These are phyloP conservation scores for Spinellus fusiger DNA, from an alignment of 192 early-diverging fungal species.

Conservation along the genomic window DNA sequence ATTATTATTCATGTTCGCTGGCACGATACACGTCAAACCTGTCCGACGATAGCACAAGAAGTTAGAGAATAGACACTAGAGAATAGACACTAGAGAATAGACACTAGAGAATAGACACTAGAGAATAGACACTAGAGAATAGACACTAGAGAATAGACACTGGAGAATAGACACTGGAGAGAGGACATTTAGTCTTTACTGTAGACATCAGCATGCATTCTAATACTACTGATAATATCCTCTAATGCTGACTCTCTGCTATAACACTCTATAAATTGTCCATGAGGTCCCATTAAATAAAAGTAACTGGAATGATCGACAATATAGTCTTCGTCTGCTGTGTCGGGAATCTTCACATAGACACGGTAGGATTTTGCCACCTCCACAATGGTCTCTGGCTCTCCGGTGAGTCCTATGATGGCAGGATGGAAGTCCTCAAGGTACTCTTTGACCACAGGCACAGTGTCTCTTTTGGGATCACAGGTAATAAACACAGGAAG, in stretches of 20 bases:
- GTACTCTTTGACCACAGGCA: constrained; percentile 72
- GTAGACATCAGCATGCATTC: constrained; percentile 37
- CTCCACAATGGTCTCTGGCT: constrained; percentile 71
- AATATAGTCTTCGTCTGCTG: constrained; percentile 81
- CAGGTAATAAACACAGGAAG: constrained; percentile 93
- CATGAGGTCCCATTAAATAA: constrained; percentile 89
- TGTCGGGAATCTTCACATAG: constrained; percentile 89
- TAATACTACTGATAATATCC: constrained; percentile 49
- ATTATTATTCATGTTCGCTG: no score
- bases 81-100: no score
- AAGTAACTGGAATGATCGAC: constrained; percentile 99
- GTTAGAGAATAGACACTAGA: no score
- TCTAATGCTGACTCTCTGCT: constrained; percentile 70
- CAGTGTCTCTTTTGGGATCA: constrained; percentile 91
- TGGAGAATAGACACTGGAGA: background rate
- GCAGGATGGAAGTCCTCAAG: constrained; percentile 86
- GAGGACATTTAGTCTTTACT: constrained; percentile 11
- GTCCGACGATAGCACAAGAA: no score
- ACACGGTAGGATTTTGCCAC: constrained; percentile 88
- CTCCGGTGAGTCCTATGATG: constrained; percentile 90
- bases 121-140: background rate
- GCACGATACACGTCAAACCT: background rate
- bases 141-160: background rate
- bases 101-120: no score
- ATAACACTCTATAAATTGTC: constrained; percentile 84